Percentiles rank a stretch among this genome's conserved stretches.
Conservation (phyloP, 805 yeast genomes). For the Spathaspora hagerdaliae region DNA sequence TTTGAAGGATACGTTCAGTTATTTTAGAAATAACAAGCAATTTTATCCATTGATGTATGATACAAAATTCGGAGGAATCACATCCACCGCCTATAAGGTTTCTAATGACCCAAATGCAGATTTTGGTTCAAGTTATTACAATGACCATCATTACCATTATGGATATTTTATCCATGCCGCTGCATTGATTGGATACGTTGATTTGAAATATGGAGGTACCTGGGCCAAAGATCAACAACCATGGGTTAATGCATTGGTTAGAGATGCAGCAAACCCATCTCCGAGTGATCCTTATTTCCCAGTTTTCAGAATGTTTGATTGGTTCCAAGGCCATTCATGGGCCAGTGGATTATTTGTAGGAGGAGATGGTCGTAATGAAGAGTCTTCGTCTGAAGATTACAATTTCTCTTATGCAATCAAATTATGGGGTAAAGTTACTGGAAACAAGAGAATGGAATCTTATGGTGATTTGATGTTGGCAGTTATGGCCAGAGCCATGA, state of each 20-base stretch:
- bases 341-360: conserved; percentile 63
- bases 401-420: conserved; percentile 66
- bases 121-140: conserved; percentile 25
- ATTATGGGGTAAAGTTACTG: conserved; percentile 60
- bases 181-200: conserved; percentile 21
- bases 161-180: conserved; percentile 24
- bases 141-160: conserved; percentile 33
- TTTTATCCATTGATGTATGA: conserved; percentile 24
- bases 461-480: conserved; percentile 59
- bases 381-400: conserved; percentile 68
- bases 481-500: conserved; percentile 51
- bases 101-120: conserved; percentile 15
- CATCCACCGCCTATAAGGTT: conserved; percentile 15
- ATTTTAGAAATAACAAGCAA: conserved; percentile 15
- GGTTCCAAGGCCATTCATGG: conserved; percentile 73
- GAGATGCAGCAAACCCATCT: conserved; percentile 68
- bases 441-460: conserved; percentile 48
- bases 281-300: conserved; percentile 55
- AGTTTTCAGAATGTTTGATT: conserved; percentile 61
- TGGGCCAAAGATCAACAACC: conserved; percentile 48
- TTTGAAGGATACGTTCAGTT: conserved; percentile 14
- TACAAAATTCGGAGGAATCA: conserved; percentile 24
- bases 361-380: conserved; percentile 70
- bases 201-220: conserved; percentile 37
- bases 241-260: conserved; percentile 58